Conservation (phyloP, 805 yeast genomes). For the Candida orba region DNA sequence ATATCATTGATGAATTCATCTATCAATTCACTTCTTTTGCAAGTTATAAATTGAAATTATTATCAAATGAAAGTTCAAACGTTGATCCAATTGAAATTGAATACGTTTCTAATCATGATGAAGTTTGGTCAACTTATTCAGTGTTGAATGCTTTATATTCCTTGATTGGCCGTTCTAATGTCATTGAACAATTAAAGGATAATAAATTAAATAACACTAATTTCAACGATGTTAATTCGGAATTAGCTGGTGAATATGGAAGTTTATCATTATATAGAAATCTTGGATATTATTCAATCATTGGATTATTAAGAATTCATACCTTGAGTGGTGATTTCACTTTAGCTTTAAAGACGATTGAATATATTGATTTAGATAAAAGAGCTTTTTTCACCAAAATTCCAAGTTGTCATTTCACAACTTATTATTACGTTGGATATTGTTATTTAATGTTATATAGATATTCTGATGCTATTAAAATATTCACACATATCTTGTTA, state of each 20-base stretch:
- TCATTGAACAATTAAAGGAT: constrained; percentile 33
- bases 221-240: constrained; percentile 10
- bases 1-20: constrained; percentile 44
- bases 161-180: constrained; percentile 33
- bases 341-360: constrained; percentile 42
- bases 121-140: constrained; percentile 40
- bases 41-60: constrained; percentile 31
- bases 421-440: constrained; percentile 45
- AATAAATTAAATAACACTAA: constrained; percentile 13
- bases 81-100: constrained; percentile 28
- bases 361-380: constrained; percentile 38
- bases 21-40: constrained; percentile 43
- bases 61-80: constrained; percentile 18
- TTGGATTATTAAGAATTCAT: constrained; percentile 43
- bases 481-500: constrained; percentile 39
- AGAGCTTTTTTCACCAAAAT: constrained; percentile 40
- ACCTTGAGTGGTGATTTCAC: constrained; percentile 43
- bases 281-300: constrained; percentile 40
- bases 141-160: constrained; percentile 44
- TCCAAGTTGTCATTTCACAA: constrained; percentile 43
- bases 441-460: constrained; percentile 44
- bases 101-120: constrained; percentile 31
- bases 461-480: constrained; percentile 42
- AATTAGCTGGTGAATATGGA: constrained; percentile 39
- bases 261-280: constrained; percentile 35